Evolutionary conservation across 257 asterid genomes (phyloP).

Genomic region (Primulina tabacum): DNA sequence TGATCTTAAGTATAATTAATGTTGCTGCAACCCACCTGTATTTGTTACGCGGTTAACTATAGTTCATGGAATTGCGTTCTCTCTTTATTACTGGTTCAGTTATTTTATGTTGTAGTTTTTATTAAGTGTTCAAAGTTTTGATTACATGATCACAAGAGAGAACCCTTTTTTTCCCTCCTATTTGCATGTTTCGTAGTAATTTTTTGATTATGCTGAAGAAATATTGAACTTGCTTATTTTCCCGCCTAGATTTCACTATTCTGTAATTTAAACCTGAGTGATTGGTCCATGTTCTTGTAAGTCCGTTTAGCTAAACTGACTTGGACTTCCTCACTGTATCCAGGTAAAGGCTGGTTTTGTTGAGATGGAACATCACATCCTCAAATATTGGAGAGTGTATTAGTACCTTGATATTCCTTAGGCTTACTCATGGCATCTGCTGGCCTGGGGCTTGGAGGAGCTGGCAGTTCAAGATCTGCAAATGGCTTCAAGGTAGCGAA

Average conservation of each 20-base stretch:
- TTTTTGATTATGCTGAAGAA: neutral
- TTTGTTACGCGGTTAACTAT: neutral
- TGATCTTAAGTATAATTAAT: neutral
- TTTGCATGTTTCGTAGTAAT: too few species aligned
- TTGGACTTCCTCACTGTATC: constrained; percentile 19
- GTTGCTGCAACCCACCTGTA: neutral
- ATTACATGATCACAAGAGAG: neutral
- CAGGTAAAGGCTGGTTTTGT: constrained; percentile 37
- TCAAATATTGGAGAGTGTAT: constrained; percentile 27
- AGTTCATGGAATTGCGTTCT: neutral
- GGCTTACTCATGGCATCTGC: constrained; percentile 56
- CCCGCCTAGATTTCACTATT: neutral
- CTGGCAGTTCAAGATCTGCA: constrained; percentile 67
- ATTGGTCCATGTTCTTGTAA: constrained; percentile 6
- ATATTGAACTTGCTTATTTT: constrained; percentile 7
- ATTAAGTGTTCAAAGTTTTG: neutral
- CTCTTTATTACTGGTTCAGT: constrained; percentile 8
- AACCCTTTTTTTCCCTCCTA: neutral
- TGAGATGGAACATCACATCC: constrained; percentile 38
- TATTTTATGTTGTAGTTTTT: neutral
- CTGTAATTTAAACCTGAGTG: neutral
- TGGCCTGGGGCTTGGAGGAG: constrained; percentile 69
- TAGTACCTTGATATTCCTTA: constrained; percentile 28
- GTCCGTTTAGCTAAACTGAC: constrained; percentile 18
- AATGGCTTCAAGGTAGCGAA: constrained; percentile 76